Base-by-base conservation (phyloP, 2,329 filamentous ascomycete species). In the Chaetomium sp. region DNA sequence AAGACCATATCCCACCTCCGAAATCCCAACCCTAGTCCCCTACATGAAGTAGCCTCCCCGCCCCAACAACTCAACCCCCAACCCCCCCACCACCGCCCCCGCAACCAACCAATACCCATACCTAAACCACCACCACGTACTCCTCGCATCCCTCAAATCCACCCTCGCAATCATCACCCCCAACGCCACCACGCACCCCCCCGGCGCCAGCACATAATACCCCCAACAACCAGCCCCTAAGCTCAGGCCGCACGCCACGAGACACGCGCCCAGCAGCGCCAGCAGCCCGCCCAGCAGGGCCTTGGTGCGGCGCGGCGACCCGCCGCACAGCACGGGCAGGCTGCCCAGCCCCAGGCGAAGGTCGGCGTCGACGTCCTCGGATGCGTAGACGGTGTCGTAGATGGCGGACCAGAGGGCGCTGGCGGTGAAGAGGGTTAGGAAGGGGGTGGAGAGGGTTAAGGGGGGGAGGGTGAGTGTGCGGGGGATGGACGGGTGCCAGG, bases 301-400 rank as follows among this genome's bases (percentile, higher is more conserved):
- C 55, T 57, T 57, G 35, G 38, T 29, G 1, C 3, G 12, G 1
- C 23, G 23, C 35, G 8, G 12, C 12, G 3, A 6, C 3, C 27
- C 27, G 3, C 55, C 55, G 23, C 27, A 29, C 38, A 57, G 55
- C 35, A 57, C 55, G 5, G 25, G 25, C 38, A 29, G 5, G 16
- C 55, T 57, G 13, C 25, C 16, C 1, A 57, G 38, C 4, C 38
- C 38, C 13, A 57, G 55, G 23, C 13, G 10, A 7, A 2, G 2
- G 55, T 57, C 38, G 25, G 3, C 38, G 2, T 31, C 38, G 25
- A 29, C 2, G 25, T 57, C 55, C 25, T 57, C 13, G 38, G 16
- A 4, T 5, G 55, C 55, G 55, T 57, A 57, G 55, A 57, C 21
- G 55, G 55, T 57, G 55, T 57, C 55, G 55, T 57, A 57, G 45